A percentile compares a stretch with the other conserved stretches of the same genome.
Evolutionary conservation across 257 asterid species (phyloP).

Genomic region (Fraxinus pennsylvanica): DNA sequence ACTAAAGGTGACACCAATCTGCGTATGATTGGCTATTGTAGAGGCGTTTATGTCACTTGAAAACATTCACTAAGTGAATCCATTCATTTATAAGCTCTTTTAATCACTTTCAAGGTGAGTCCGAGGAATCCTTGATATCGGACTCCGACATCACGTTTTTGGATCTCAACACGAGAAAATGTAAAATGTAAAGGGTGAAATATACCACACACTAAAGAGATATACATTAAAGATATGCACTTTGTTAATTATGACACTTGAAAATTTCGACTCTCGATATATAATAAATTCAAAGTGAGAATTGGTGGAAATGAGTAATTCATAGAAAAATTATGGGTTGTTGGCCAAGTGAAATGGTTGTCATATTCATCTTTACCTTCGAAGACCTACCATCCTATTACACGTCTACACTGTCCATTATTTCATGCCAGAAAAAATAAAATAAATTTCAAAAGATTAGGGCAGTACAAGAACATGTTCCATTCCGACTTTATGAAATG

Average conservation of each 20-base stretch:
- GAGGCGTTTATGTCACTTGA: too few relatives aligned
- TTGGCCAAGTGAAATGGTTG: constrained; percentile 51
- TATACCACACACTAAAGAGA: not conserved
- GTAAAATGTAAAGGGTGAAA: not conserved
- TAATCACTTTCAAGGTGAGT: too few relatives aligned
- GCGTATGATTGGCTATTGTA: too few relatives aligned
- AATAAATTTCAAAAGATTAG: too few relatives aligned
- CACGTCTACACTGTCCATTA: constrained; percentile 61
- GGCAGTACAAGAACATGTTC: too few relatives aligned
- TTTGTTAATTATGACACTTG: not conserved
- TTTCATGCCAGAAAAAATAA: constrained; percentile 48
- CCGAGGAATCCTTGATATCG: too few relatives aligned
- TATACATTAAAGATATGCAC: not conserved
- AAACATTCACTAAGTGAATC: too few relatives aligned
- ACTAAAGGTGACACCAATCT: too few relatives aligned
- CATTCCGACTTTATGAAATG: not conserved
- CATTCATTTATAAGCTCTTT: too few relatives aligned
- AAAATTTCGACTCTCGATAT: not conserved
- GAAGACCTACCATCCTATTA: constrained; percentile 71
- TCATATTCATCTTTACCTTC: constrained; percentile 37
- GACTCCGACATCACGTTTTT: not conserved
- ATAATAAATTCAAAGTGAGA: constrained; percentile 38
- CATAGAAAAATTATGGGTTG: constrained; percentile 50
- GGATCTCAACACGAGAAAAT: not conserved
- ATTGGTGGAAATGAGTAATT: constrained; percentile 40